Evolutionary conservation across 2,329 filamentous ascomycete species (phyloP).

Genomic region (Ceratocystis harringtonii): DNA sequence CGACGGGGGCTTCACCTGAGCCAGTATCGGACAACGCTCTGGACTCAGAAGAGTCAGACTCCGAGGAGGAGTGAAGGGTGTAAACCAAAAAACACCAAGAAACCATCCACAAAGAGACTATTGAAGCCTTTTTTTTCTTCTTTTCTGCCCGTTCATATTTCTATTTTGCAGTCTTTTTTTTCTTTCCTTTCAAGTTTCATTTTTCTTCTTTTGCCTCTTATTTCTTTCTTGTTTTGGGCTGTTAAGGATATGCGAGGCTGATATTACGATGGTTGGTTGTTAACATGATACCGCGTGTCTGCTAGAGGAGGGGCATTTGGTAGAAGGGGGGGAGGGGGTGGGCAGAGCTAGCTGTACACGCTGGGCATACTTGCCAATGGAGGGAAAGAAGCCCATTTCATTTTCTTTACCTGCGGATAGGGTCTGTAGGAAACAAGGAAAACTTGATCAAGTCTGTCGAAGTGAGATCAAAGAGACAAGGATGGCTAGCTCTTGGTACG

Average conservation of each 20-base stretch:
- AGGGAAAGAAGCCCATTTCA: neutral
- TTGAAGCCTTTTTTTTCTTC: neutral
- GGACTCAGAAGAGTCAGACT: slow-evolving; percentile 30
- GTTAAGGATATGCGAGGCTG: neutral
- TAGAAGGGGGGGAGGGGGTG: too few relatives aligned
- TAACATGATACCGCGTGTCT: neutral
- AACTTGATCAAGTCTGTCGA: neutral
- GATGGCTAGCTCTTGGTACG: neutral
- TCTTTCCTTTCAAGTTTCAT: neutral
- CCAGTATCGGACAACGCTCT: slow-evolving; percentile 17
- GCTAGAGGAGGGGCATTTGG: neutral
- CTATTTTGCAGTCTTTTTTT: slow-evolving; percentile 3
- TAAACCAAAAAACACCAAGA: neutral
- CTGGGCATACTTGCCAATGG: neutral
- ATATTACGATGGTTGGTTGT: neutral
- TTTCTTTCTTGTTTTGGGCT: neutral
- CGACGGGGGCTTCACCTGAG: slow-evolving; percentile 16
- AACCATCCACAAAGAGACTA: neutral
- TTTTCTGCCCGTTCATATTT: slow-evolving; percentile 3
- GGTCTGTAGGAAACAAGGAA: neutral
- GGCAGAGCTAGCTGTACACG: neutral
- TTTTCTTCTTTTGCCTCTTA: neutral
- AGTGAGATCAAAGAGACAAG: neutral
- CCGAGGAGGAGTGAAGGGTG: slow-evolving; percentile 32
- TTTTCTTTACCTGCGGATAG: neutral